Conservation (phyloP, 805 yeast species). For the Barnettozyma populi region DNA sequence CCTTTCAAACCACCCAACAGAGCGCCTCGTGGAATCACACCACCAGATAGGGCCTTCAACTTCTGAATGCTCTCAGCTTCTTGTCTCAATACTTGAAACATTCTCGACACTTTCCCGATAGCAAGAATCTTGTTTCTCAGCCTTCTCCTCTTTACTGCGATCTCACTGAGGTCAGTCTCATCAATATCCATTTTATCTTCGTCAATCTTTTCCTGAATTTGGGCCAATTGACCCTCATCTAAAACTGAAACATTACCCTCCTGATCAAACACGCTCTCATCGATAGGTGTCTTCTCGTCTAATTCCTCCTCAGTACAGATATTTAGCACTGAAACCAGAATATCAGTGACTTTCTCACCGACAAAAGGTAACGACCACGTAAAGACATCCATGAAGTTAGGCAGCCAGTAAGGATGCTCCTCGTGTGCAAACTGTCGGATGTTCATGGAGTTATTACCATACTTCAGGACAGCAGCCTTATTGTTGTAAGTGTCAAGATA, state of each 20-base stretch:
- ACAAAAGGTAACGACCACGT: constrained; percentile 97
- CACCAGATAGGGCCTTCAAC: constrained; percentile 66
- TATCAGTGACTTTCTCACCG: constrained; percentile 92
- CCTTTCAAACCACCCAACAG: constrained; percentile 80
- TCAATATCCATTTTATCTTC: constrained; percentile 1
- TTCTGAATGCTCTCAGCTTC: constrained; percentile 83
- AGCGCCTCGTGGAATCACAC: constrained; percentile 82
- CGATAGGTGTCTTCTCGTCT: constrained; percentile 62
- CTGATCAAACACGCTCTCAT: constrained; percentile 13
- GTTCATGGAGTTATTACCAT: constrained; percentile 89
- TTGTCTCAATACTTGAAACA: constrained; percentile 83
- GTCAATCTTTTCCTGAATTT: constrained; percentile 26
- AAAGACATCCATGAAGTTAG: constrained; percentile 95
- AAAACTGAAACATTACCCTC: background rate
- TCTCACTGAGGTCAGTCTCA: constrained; percentile 17
- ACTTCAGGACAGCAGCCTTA: constrained; percentile 91
- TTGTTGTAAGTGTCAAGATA: constrained; percentile 88
- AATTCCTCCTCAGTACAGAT: constrained; percentile 95
- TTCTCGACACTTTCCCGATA: constrained; percentile 90
- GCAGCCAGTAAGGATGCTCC: constrained; percentile 96
- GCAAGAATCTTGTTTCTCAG: constrained; percentile 86
- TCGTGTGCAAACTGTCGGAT: constrained; percentile 89
- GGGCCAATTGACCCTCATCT: background rate
- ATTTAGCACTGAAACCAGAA: constrained; percentile 82
- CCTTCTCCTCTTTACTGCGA: constrained; percentile 40